A percentile compares a stretch with the other conserved stretches of the same genome.
Conservation (phyloP, 2,329 filamentous ascomycete species). For the Diaporthe ampelina region DNA sequence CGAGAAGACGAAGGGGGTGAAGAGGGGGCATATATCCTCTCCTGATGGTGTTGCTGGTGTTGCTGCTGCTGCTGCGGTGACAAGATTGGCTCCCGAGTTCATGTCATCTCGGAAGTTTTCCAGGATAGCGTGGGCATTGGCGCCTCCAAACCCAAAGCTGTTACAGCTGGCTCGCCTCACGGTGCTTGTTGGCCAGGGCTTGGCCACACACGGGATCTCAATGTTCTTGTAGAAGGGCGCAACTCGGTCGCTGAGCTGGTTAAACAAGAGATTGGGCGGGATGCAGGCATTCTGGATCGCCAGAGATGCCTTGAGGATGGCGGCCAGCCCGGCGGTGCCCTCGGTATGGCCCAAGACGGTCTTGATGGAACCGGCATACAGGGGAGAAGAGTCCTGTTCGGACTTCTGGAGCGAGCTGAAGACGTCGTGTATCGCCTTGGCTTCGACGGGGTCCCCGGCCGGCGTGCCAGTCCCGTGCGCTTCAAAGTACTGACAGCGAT, state of each 20-base stretch:
- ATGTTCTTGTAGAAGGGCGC: constrained; percentile 47
- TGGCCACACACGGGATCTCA: constrained; percentile 34
- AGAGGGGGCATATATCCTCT: constrained; percentile 21
- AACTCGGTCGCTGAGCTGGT: constrained; percentile 51
- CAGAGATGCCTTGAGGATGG: constrained; percentile 54
- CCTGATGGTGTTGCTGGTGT: too few relatives aligned
- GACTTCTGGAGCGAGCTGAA: constrained; percentile 43
- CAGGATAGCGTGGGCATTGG: constrained; percentile 29
- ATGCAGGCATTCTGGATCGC: constrained; percentile 52
- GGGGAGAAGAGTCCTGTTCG: not conserved
- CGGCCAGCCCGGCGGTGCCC: constrained; percentile 57
- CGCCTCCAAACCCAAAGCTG: constrained; percentile 43
- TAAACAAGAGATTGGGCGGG: constrained; percentile 54
- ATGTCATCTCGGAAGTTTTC: constrained; percentile 3
- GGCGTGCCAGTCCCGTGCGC: constrained; percentile 51
- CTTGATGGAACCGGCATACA: constrained; percentile 51
- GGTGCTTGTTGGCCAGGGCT: not conserved
- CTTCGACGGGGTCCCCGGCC: constrained; percentile 48
- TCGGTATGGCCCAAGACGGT: constrained; percentile 58
- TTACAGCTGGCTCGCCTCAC: constrained; percentile 29
- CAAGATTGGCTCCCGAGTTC: too few relatives aligned
- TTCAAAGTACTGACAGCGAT: constrained; percentile 54
- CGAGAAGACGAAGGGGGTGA: constrained; percentile 48
- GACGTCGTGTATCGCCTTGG: constrained; percentile 50
- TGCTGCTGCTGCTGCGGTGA: too few relatives aligned